Percentiles rank a stretch among this genome's conserved stretches.
Conservation (phyloP, 768 basidiomycete genomes). For the Nevesoporus exiguus region DNA sequence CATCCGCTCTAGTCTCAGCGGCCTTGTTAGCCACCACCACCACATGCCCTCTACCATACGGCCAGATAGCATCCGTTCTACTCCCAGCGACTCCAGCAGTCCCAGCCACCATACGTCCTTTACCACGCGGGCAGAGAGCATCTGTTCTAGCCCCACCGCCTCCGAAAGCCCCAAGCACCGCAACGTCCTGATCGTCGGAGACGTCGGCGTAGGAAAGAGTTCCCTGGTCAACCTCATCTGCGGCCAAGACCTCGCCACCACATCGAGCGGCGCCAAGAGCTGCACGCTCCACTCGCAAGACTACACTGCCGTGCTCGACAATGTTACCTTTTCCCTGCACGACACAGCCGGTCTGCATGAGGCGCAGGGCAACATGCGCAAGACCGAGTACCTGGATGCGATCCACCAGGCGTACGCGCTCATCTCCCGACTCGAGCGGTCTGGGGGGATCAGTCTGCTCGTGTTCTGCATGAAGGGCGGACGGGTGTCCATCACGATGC, state of each 20-base stretch:
- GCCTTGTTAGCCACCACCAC: background rate
- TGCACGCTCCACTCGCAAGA: constrained; percentile 33
- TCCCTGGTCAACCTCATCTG: constrained; percentile 41
- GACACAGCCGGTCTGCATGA: constrained; percentile 31
- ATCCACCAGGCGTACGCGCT: constrained; percentile 32
- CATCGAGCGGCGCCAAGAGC: constrained; percentile 31
- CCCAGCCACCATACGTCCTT: background rate
- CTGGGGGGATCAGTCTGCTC: constrained; percentile 28
- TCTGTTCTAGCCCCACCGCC: constrained; percentile 14
- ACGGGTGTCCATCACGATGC: constrained; percentile 21
- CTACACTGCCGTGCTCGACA: constrained; percentile 20
- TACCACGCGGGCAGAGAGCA: constrained; percentile 11
- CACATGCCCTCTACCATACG: constrained; percentile 1
- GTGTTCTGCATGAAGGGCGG: constrained; percentile 32
- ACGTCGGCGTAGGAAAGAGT: constrained; percentile 36
- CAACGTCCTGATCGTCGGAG: constrained; percentile 28
- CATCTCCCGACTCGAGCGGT: constrained; percentile 28
- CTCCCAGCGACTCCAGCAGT: background rate
- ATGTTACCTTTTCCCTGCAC: constrained; percentile 19
- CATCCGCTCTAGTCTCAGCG: constrained; percentile 3
- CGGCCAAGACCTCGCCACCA: constrained; percentile 22
- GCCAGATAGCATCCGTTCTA: constrained; percentile 13
- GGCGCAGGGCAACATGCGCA: constrained; percentile 23
- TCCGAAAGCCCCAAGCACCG: constrained; percentile 13
- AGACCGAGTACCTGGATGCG: constrained; percentile 23